phyloP scores from a whole-genome alignment of 306 rosid genomes.

The Hylodesmum podocarpum region DNA sequence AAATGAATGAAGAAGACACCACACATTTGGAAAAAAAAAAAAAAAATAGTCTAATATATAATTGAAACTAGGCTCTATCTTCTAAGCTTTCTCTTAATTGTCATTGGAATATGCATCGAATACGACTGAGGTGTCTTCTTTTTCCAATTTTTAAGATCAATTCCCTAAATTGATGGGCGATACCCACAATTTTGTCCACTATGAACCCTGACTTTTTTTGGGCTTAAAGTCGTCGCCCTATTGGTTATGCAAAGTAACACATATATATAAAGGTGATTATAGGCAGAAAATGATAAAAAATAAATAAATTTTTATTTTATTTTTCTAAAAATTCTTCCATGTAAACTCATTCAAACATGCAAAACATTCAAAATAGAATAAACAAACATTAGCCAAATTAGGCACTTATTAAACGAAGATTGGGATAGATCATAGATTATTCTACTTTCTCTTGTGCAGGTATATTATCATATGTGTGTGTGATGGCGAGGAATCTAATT shows the following conservation, averaged over 20 bases:
- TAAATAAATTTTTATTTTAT: too few relatives aligned
- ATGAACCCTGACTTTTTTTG: slow-evolving; percentile 20
- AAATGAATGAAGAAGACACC: not conserved
- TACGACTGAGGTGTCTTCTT: slow-evolving; percentile 18
- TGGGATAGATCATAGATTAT: not conserved
- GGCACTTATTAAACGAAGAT: not conserved
- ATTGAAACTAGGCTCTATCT: slow-evolving; percentile 5
- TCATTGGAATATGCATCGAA: not conserved
- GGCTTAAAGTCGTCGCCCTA: slow-evolving; percentile 24
- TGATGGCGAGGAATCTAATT: not conserved
- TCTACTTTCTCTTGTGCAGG: not conserved
- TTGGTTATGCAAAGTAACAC: not conserved
- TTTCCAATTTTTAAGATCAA: slow-evolving; percentile 18
- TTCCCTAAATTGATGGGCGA: not conserved
- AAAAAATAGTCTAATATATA: not conserved
- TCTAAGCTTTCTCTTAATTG: not conserved
- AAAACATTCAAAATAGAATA: not conserved
- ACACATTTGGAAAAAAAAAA: not conserved
- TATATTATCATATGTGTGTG: too few relatives aligned
- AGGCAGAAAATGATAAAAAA: not conserved
- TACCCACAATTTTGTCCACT: slow-evolving; percentile 11
- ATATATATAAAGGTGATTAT: not conserved
- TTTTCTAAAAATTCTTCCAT: too few relatives aligned
- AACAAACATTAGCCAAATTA: not conserved
- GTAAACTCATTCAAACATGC: too few relatives aligned